A percentile compares a stretch with the other conserved stretches of the same genome.
phyloP scores from a whole-genome alignment of 2,329 filamentous ascomycete species.

The Fusarium nisikadoi region DNA sequence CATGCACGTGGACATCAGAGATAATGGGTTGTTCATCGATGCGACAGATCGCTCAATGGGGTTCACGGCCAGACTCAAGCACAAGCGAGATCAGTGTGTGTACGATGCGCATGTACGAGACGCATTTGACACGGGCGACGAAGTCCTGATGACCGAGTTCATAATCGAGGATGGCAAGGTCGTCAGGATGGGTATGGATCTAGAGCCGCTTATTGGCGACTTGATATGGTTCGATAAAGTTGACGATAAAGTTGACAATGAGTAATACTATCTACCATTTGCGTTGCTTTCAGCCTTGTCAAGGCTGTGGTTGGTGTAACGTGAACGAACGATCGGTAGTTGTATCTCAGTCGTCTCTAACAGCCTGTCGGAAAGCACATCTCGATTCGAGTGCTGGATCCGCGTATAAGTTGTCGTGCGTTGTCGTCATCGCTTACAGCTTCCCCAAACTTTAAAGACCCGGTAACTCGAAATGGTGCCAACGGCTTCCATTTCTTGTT shows the following conservation, averaged over 20 bases:
- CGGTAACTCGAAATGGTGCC: neutral
- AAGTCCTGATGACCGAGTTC: slow-evolving; percentile 31
- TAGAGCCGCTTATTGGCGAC: slow-evolving; percentile 28
- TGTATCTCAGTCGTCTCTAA: neutral
- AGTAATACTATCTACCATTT: neutral
- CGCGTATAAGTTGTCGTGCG: too few relatives aligned
- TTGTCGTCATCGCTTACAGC: slow-evolving; percentile 10
- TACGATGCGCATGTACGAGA: slow-evolving; percentile 34
- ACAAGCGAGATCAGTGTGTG: slow-evolving; percentile 27
- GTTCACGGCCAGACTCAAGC: slow-evolving; percentile 39
- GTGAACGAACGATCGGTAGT: too few relatives aligned
- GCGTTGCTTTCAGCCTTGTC: too few relatives aligned
- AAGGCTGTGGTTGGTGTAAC: too few relatives aligned
- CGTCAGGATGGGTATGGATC: slow-evolving; percentile 28
- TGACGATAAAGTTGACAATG: neutral
- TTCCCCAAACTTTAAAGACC: neutral
- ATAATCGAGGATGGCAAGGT: slow-evolving; percentile 19
- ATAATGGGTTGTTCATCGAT: slow-evolving; percentile 38
- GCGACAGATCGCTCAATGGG: slow-evolving; percentile 44
- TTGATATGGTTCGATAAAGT: slow-evolving; percentile 39
- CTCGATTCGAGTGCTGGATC: rapidly evolving
- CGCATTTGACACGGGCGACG: slow-evolving; percentile 23
- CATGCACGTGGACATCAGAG: slow-evolving; percentile 34
- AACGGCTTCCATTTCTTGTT: slow-evolving; percentile 2
- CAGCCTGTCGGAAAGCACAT: neutral